These are phyloP conservation scores for Mycena albidolilacea DNA, from an alignment of 768 basidiomycete species.

Conservation along the genomic window DNA sequence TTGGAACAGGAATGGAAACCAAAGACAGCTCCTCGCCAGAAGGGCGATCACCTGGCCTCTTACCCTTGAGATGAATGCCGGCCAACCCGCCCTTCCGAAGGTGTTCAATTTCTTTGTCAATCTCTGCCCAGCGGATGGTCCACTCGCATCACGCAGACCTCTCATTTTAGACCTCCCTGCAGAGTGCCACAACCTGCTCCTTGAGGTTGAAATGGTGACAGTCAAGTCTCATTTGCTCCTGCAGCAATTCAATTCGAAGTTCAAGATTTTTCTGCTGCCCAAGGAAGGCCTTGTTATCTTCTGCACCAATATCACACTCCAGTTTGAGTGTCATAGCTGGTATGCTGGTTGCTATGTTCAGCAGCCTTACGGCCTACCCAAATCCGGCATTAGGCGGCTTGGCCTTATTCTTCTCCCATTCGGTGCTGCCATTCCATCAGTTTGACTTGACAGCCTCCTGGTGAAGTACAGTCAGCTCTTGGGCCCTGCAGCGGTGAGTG, in stretches of 20 bases:
- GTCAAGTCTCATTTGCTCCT: not conserved
- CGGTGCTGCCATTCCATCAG: slow-evolving; percentile 12
- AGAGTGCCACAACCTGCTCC: not conserved
- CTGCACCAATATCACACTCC: not conserved
- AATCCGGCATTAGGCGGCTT: slow-evolving; percentile 5
- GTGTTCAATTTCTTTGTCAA: not conserved
- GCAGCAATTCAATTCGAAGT: not conserved
- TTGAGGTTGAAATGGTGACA: not conserved
- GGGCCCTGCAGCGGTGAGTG: not conserved
- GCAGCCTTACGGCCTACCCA: not conserved
- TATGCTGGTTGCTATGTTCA: slow-evolving; percentile 3
- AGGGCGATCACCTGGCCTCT: slow-evolving; percentile 1
- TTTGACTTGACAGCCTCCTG: not conserved
- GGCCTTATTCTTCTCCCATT: slow-evolving; percentile 5
- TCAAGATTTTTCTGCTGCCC: not conserved
- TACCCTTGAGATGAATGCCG: slow-evolving; percentile 6
- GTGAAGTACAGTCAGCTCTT: not conserved
- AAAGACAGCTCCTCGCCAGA: not conserved
- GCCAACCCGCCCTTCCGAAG: not conserved
- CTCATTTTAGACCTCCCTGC: not conserved
- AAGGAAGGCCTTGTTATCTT: not conserved
- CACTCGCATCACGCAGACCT: not conserved
- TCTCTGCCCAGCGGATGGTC: not conserved
- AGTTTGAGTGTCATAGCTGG: not conserved
- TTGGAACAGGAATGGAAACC: too few species aligned